Base-by-base conservation (phyloP, 306 rosid species). In the Acacia confusa region DNA sequence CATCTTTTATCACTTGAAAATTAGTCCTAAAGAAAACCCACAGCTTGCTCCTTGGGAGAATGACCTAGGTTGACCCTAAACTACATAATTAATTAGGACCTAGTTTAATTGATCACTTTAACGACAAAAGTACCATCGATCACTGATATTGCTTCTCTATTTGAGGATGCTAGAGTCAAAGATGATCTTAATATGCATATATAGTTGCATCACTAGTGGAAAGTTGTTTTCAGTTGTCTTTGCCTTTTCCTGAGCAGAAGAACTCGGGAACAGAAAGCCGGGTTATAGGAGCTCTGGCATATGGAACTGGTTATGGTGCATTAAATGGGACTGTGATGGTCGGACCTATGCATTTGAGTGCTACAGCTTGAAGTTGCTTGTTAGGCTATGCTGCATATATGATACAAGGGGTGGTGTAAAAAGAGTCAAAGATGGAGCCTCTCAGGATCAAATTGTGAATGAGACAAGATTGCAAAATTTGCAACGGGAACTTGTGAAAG, bases 221-320 rank as follows among this genome's bases (percentile, higher is more conserved):
- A 82, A 95, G 99, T 85, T 95, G 99, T 89, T 95, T 95, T 84
- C 99, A 93, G 92, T 83, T 95, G 86, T 95, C 99, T 77, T 84
- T 95, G 82, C 99, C 99, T 85, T 88, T 95, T 87, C 97, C 99
- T 70, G 99, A 95, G 87, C 99, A 95, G 76, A 92, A 88, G 61
- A 93, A 87, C 87, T 55, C 99, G 0, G 98, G 98, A 83, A 95
- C 82, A 92, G 99, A 95, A 89, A 85, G 98, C 91, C 89, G 99
- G 89, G 99, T 95, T 75, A 95, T 93, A 83, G 99, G 99, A 79
- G 99, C 99, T 75, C 88, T 95, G 90, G 99, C 99, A 40, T 95
- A 95, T 74, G 99, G 99, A 95, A 95, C 99, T 79, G 99, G 99
- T 82, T 95, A 95, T 79, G 99, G 99, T 77, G 99, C 99, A 70